Conservation (phyloP, 768 basidiomycete species). For the Tylopilus sp. region DNA sequence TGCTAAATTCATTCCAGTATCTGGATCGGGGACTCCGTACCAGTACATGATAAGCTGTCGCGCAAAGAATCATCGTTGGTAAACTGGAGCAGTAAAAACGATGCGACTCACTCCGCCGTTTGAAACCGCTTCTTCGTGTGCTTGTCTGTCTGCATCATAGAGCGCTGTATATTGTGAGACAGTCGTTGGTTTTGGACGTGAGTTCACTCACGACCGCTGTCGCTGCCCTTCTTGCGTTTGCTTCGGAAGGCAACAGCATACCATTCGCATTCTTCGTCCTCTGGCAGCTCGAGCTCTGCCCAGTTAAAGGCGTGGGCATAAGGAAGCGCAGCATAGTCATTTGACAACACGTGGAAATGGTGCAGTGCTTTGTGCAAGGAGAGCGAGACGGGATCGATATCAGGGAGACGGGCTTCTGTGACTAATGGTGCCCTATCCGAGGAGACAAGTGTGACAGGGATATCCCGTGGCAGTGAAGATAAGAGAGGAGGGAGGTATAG, state of each 20-base stretch:
- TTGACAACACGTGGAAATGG: constrained; percentile 57
- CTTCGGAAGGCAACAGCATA: constrained; percentile 91
- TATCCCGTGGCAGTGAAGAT: constrained; percentile 60
- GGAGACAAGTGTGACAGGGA: constrained; percentile 27
- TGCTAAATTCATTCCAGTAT: constrained; percentile 83
- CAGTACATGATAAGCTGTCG: constrained; percentile 82
- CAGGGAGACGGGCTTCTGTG: constrained; percentile 75
- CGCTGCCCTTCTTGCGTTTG: constrained; percentile 66
- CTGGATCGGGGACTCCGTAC: constrained; percentile 80
- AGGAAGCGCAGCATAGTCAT: constrained; percentile 56
- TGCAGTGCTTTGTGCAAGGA: constrained; percentile 86
- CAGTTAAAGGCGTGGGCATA: constrained; percentile 90
- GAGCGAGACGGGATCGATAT: constrained; percentile 81
- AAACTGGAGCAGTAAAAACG: background rate
- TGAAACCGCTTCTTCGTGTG: constrained; percentile 89
- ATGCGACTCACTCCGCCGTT: constrained; percentile 70
- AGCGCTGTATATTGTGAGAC: constrained; percentile 47
- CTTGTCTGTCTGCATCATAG: constrained; percentile 81
- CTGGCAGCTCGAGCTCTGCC: constrained; percentile 62
- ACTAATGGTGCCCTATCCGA: constrained; percentile 42
- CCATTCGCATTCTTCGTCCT: constrained; percentile 79
- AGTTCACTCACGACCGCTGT: constrained; percentile 54
- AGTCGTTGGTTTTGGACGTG: background rate
- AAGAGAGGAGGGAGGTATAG: constrained; percentile 85
- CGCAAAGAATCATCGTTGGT: constrained; percentile 6